Evolutionary conservation across 129 eudicot species (phyloP), one percentile per base, ranked within the genome.

Genomic region (Arctium lappa): DNA sequence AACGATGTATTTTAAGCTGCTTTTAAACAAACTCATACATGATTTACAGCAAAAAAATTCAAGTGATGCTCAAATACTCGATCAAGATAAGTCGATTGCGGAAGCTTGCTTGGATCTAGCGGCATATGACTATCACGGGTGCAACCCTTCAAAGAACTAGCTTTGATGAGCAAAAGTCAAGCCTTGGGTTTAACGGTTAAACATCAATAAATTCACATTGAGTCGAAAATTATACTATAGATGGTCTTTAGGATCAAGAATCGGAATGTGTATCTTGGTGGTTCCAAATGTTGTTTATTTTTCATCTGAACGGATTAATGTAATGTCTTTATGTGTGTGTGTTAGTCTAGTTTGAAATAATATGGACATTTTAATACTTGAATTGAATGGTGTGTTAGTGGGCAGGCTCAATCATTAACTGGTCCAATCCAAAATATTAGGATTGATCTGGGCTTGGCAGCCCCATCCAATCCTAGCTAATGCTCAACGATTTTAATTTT

Each of bases 31-130:
- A 40, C 63, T 73, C 31, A 15, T 86, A 65, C 72, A 12, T 8
- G 70, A 84, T 75, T 40, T 83, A 46, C 89, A 90, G 94, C 79
- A 65, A 71, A 72, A 56, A 50, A 15, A 31, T 72, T 32, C 79
- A 16, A 63, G 22, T 1, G 81, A 82, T 74, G 36, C 78, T 80
- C 86, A 85, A 75, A 83, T 93, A 88, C 60, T 76, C 1, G 93
- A 89, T 6, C 87, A 85, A 50, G 93, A 93, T 82, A 88, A 82
- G 86, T 75, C 83, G 65, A 79, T 82, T 80, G 95, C 92, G 6
- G 73, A 62, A 37, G 84, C 77, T 73, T 81, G 92, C 79, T 81
- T 91, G 53, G 82, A 91, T 81, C 75, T 81, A 75, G 79, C 88
- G 15, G 88, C 85, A 40, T 89, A 80, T 77, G 78, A 85, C 71